Evolutionary conservation across 1,284 basidiomycete species (phyloP).

Genomic region (Cutaneotrichosporon sp.): DNA sequence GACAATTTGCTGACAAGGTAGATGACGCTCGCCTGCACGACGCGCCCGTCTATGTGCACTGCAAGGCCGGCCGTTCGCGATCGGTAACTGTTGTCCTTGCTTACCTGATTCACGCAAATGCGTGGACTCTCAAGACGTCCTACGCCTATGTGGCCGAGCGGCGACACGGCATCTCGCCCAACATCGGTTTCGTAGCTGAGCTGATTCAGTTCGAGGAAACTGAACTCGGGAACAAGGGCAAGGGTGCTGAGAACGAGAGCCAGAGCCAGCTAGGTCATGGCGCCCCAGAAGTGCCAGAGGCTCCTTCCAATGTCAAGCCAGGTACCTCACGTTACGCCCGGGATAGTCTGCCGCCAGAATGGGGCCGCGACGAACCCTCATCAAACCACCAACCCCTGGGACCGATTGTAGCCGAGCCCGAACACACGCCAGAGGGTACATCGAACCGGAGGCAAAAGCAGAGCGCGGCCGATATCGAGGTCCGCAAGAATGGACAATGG

Average conservation of each 20-base stretch:
- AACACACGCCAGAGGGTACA: constrained; percentile 50
- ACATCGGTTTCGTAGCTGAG: constrained; percentile 96
- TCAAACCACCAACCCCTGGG: not conserved
- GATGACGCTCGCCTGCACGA: constrained; percentile 88
- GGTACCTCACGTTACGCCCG: constrained; percentile 58
- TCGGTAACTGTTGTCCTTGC: constrained; percentile 97
- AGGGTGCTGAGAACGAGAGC: constrained; percentile 1
- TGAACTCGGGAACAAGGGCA: constrained; percentile 62
- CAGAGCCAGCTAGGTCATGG: not conserved
- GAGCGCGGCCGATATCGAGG: constrained; percentile 56
- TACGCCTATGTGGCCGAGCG: constrained; percentile 88
- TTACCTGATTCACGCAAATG: constrained; percentile 93
- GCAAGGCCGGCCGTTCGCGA: constrained; percentile 92
- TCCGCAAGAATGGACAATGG: constrained; percentile 80
- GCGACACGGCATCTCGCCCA: constrained; percentile 89
- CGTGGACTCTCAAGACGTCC: constrained; percentile 87
- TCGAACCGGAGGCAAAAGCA: constrained; percentile 45
- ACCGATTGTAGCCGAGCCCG: constrained; percentile 17
- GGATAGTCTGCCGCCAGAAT: constrained; percentile 70
- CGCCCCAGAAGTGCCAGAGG: not conserved
- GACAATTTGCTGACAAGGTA: constrained; percentile 41
- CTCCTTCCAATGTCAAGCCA: not conserved
- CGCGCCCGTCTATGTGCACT: constrained; percentile 89
- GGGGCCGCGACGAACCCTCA: constrained; percentile 12
- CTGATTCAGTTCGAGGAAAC: constrained; percentile 93